A percentile compares a stretch with the other conserved stretches of the same genome.
Conservation (phyloP, 1,284 basidiomycete species). For the Phlebopus sp. region DNA sequence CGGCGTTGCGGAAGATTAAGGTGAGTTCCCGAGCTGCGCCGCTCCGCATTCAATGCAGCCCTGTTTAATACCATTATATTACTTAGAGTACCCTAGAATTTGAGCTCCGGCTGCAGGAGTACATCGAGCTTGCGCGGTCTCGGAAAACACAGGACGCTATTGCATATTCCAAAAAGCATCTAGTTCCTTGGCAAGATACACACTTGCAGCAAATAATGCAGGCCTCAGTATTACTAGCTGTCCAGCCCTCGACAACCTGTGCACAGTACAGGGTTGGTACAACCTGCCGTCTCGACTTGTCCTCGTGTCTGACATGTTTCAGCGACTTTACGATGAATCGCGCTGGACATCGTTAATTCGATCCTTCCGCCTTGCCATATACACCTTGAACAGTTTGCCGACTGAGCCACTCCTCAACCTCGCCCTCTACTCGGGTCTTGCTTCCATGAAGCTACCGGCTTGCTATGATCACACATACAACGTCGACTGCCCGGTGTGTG, state of each 20-base stretch:
- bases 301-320: conserved; percentile 15
- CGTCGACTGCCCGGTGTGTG: conserved; percentile 91
- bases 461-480: conserved; percentile 71
- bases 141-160: conserved; percentile 78
- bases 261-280: conserved; percentile 64
- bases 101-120: conserved; percentile 93
- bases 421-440: conserved; percentile 84
- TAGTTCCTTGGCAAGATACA: conserved; percentile 80
- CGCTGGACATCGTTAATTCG: conserved; percentile 76
- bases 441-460: conserved; percentile 81
- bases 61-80: conserved; percentile 13
- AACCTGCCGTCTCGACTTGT: conserved; percentile 8
- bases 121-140: conserved; percentile 83
- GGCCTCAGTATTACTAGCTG: conserved; percentile 76
- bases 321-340: conserved; percentile 79
- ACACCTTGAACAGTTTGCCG: conserved; percentile 82
- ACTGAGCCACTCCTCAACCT: conserved; percentile 84
- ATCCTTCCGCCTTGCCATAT: conserved; percentile 82
- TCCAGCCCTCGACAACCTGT: conserved; percentile 61
- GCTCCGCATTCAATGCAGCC: conserved; percentile 9
- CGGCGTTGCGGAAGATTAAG: conserved; percentile 87
- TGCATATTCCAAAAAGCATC: conserved; percentile 78
- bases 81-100: conserved; percentile 90
- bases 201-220: conserved; percentile 76
- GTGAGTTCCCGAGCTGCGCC: conserved; percentile 40